Percentiles rank a stretch among this genome's conserved stretches.
These are phyloP conservation scores for Penicillium glabrum DNA, from an alignment of 2,329 filamentous ascomycete species.

Conservation along the genomic window DNA sequence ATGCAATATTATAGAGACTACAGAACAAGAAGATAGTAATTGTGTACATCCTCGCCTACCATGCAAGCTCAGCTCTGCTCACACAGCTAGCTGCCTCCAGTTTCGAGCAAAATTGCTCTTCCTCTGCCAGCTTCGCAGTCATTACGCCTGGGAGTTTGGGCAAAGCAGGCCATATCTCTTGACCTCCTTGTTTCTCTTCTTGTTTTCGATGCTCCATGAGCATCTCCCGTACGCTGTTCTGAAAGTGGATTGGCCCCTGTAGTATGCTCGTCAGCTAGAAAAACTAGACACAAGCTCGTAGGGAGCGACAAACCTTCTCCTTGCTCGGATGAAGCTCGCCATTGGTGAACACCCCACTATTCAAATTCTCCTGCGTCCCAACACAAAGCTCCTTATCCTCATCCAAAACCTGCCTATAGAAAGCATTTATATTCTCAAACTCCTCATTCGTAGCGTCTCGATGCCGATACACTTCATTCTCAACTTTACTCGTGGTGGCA, in stretches of 20 bases:
- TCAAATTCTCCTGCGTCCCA: slow-evolving; percentile 59
- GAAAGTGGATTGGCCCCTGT: slow-evolving; percentile 52
- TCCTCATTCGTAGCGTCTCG: slow-evolving; percentile 57
- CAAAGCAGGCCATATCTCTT: slow-evolving; percentile 53
- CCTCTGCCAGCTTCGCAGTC: slow-evolving; percentile 9
- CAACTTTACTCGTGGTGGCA: slow-evolving; percentile 54
- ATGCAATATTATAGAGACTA: not conserved
- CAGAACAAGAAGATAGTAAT: not conserved
- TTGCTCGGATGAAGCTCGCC: slow-evolving; percentile 62
- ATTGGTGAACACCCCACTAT: slow-evolving; percentile 60
- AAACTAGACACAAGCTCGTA: not conserved
- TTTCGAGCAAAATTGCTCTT: slow-evolving; percentile 19
- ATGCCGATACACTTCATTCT: slow-evolving; percentile 64
- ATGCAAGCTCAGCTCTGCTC: slow-evolving; percentile 12
- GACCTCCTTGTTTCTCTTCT: slow-evolving; percentile 45
- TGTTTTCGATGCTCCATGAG: slow-evolving; percentile 47
- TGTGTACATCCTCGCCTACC: slow-evolving; percentile 1
- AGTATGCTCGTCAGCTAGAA: not conserved
- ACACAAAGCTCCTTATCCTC: slow-evolving; percentile 64
- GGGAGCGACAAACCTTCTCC: slow-evolving; percentile 47
- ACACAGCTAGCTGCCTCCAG: slow-evolving; percentile 16
- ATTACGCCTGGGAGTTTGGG: not conserved
- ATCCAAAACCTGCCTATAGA: slow-evolving; percentile 63
- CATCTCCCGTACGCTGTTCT: slow-evolving; percentile 49
- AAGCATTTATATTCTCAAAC: slow-evolving; percentile 56